phyloP scores from a whole-genome alignment of 2,329 filamentous ascomycete genomes.

The Epicoccum nigrum region DNA sequence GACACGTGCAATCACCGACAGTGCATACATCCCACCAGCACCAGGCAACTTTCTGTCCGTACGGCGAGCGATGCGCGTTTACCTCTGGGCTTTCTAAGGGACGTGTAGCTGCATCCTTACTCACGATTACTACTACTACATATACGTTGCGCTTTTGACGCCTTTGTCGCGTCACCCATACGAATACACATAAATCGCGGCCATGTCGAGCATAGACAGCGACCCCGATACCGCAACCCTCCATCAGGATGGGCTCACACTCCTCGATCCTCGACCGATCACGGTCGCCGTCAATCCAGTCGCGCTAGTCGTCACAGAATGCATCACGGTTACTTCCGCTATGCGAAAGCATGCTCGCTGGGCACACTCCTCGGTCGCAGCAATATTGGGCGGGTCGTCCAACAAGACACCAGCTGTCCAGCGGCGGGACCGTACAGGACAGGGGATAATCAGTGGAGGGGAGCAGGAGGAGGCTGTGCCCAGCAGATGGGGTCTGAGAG shows the following conservation, averaged over 20 bases:
- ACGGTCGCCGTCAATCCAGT: constrained; percentile 89
- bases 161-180: constrained; percentile 19
- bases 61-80: constrained; percentile 35
- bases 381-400: constrained; percentile 81
- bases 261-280: constrained; percentile 49
- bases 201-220: constrained; percentile 40
- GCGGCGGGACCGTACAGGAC: constrained; percentile 43
- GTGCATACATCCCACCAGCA: background rate
- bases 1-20: constrained; percentile 12
- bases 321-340: constrained; percentile 95
- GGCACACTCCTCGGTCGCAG: constrained; percentile 93
- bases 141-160: constrained; percentile 24
- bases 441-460: constrained; percentile 43
- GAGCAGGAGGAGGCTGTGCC: constrained; percentile 65
- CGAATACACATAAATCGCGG: constrained; percentile 7
- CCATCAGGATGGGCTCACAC: constrained; percentile 31
- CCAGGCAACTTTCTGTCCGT: constrained; percentile 17
- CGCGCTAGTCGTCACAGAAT: constrained; percentile 95
- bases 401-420: constrained; percentile 51
- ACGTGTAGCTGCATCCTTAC: constrained; percentile 35
- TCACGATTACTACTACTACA: constrained; percentile 31
- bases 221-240: constrained; percentile 31
- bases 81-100: constrained; percentile 31
- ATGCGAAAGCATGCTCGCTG: constrained; percentile 98
- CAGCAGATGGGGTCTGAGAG: constrained; percentile 90